Base-by-base conservation (phyloP, 2,329 filamentous ascomycete species). In the Stagonosporopsis vannaccii region DNA sequence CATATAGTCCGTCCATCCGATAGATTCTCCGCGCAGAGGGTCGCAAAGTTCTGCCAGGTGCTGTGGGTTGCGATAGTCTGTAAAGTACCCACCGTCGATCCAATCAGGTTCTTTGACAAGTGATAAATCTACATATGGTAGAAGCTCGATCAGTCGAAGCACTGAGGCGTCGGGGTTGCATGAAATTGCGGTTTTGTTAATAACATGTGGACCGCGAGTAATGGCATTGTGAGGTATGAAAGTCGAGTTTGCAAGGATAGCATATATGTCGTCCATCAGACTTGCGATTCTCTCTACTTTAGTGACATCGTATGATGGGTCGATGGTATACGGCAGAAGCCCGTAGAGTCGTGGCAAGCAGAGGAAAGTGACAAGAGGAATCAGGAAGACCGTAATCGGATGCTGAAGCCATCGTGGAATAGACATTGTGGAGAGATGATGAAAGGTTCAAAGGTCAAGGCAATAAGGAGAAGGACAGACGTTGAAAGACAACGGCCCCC, bases 171-270 rank as follows among this genome's bases (percentile, higher is more conserved):
- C 40, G 12, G 43, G 59, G 33, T 50, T 56, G 40, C 59, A 66
- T 2, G 45, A 17, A 19, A 56, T 43, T 7, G 52, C 52, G 9
- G 61, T 62, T 1, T 25, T 32, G 20, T 63, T 66, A 41, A 66
- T 56, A 1, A 44, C 30, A 23, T 66, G 63, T 11, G 57, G 61
- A 15, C 63, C 63, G 4, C 55, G 54, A 25, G 48, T 52, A 6
- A 62, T 58, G 11, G 55, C 52, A 20, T 59, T 47, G 19, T 57
- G 47, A 15, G 61, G 57, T 9, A 64, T 61, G 39, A 62, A 64
- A 2, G 57, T 62, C 23, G 57, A 49, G 19, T 60, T 51, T 6
- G 53, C 61, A 1, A 66, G 33, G 4, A 26, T 46, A 12, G 33
- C 41, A 41, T 66, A 64, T 44, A 62, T 57, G 11, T 53, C 56